Evolutionary conservation across 352 stramenopile genomes (phyloP).

Genomic region (Phytophthora vignae): DNA sequence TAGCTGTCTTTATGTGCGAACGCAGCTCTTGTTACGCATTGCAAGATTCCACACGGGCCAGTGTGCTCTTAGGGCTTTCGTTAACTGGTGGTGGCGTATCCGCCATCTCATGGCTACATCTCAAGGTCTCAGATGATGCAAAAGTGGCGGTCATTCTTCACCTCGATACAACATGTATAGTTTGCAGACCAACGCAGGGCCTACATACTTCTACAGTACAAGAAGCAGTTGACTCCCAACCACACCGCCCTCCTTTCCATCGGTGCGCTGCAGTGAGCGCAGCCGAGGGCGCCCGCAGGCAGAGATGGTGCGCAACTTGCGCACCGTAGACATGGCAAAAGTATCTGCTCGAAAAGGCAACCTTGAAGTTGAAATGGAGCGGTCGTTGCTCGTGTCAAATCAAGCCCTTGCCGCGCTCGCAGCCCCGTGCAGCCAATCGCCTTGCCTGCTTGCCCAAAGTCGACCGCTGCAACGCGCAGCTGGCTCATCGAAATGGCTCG

Average conservation of each 20-base stretch:
- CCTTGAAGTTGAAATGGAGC: constrained; percentile 34
- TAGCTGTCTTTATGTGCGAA: neutral
- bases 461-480: constrained; percentile 25
- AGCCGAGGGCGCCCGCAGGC: neutral
- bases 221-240: neutral
- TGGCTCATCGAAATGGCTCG: constrained; percentile 36
- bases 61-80: neutral
- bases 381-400: constrained; percentile 27
- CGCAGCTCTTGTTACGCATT: neutral
- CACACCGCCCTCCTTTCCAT: neutral
- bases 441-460: constrained; percentile 5
- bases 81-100: constrained; percentile 6
- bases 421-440: constrained; percentile 20
- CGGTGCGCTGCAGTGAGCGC: constrained; percentile 5
- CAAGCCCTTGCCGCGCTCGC: neutral
- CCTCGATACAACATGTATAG: neutral
- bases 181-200: neutral
- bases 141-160: neutral
- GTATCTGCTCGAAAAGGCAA: constrained; percentile 17
- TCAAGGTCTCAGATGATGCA: neutral
- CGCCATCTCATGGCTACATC: constrained; percentile 25
- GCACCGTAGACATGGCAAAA: constrained; percentile 10
- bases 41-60: neutral
- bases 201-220: too few relatives aligned
- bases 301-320: constrained; percentile 7